These are phyloP conservation scores for Tolypocladium paradoxum DNA, from an alignment of 2,329 filamentous ascomycete genomes.

Conservation along the genomic window DNA sequence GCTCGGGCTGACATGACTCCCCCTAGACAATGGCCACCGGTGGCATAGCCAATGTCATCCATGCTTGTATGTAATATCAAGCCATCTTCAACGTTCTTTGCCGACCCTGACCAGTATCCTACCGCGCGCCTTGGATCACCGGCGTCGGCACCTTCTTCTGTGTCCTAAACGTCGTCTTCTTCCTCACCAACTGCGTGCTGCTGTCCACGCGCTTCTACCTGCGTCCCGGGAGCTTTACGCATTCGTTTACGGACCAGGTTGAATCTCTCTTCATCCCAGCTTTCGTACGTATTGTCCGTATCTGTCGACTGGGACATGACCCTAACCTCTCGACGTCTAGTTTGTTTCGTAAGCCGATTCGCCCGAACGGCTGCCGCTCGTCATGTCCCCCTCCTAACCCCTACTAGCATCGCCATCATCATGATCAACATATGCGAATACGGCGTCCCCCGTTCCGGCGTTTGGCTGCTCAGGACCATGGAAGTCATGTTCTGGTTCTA, in stretches of 20 bases:
- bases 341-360: too few relatives aligned
- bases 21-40: slow-evolving; percentile 37
- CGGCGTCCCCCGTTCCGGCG: slow-evolving; percentile 48
- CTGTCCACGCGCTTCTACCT: slow-evolving; percentile 58
- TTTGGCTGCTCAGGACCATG: slow-evolving; percentile 52
- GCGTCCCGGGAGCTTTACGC: slow-evolving; percentile 58
- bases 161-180: slow-evolving; percentile 52
- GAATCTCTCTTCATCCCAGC: slow-evolving; percentile 71
- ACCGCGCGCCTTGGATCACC: slow-evolving; percentile 38
- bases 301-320: too few relatives aligned
- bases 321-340: too few relatives aligned
- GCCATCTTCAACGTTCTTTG: background rate
- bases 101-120: background rate
- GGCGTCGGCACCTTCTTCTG: slow-evolving; percentile 51
- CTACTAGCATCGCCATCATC: slow-evolving; percentile 52
- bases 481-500: slow-evolving; percentile 67
- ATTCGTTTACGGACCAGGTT: slow-evolving; percentile 64
- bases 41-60: slow-evolving; percentile 44
- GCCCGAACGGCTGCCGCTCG: too few relatives aligned
- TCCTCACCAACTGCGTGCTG: slow-evolving; percentile 50
- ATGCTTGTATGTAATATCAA: slow-evolving; percentile 15
- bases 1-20: too few relatives aligned
- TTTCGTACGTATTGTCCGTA: slow-evolving; percentile 21
- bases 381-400: too few relatives aligned
- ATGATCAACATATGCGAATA: slow-evolving; percentile 73